These are phyloP conservation scores for Coniochaeta ligniaria DNA, from an alignment of 2,329 filamentous ascomycete species.

Conservation along the genomic window DNA sequence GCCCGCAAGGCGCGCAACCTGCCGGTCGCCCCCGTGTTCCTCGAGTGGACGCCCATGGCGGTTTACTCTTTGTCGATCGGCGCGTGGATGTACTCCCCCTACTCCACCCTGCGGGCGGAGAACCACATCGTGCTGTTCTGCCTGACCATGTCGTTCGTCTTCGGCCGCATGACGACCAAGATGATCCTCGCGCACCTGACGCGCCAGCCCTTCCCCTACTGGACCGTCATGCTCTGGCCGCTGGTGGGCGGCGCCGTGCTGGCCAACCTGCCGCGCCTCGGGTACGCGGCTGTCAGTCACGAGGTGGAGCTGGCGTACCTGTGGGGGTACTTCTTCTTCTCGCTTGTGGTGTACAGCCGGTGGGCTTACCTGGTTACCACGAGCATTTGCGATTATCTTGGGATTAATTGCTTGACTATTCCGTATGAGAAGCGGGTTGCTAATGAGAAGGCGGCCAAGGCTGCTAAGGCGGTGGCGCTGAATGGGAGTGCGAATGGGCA, in stretches of 20 bases:
- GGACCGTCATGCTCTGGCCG: slow-evolving; percentile 85
- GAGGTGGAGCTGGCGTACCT: slow-evolving; percentile 72
- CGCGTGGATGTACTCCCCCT: slow-evolving; percentile 83
- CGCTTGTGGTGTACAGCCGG: slow-evolving; percentile 77
- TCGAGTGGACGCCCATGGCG: slow-evolving; percentile 89
- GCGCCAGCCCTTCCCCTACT: slow-evolving; percentile 89
- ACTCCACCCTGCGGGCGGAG: slow-evolving; percentile 71
- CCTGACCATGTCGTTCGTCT: slow-evolving; percentile 91
- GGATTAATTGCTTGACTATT: slow-evolving; percentile 93
- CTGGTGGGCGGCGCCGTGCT: slow-evolving; percentile 79
- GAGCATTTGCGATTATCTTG: slow-evolving; percentile 84
- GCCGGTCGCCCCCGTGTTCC: slow-evolving; percentile 73
- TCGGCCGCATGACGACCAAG: slow-evolving; percentile 97
- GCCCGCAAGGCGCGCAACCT: slow-evolving; percentile 67
- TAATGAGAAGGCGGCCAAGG: slow-evolving; percentile 28
- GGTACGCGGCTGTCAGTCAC: slow-evolving; percentile 59
- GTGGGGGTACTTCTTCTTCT: slow-evolving; percentile 75
- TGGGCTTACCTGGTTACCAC: slow-evolving; percentile 91
- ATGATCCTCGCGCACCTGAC: slow-evolving; percentile 96
- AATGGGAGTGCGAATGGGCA: neutral
- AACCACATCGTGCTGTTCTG: slow-evolving; percentile 92
- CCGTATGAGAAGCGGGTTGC: slow-evolving; percentile 52
- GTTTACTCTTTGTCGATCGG: slow-evolving; percentile 70
- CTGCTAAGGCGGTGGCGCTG: neutral
- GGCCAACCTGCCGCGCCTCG: slow-evolving; percentile 73